These are phyloP conservation scores for Echinosophora koreensis DNA, from an alignment of 306 rosid genomes.

Conservation along the genomic window DNA sequence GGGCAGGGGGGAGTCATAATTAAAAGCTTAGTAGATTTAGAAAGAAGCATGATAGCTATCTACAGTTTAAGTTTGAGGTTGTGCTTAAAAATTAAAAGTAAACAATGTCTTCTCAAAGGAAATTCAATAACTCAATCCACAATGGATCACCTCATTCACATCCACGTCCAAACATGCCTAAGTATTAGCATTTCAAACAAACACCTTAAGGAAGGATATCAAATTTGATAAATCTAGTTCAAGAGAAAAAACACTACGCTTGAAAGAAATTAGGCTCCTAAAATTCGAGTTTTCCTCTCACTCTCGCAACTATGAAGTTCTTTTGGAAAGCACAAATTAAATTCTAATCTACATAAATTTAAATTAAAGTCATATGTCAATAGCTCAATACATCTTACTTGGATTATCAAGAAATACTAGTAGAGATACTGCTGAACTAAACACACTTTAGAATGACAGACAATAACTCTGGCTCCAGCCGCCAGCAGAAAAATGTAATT, in stretches of 20 bases:
- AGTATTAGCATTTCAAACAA: too few species aligned
- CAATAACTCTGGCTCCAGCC: background rate
- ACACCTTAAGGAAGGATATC: too few species aligned
- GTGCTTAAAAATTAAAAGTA: background rate
- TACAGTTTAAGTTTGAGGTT: background rate
- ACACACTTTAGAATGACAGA: slow-evolving; percentile 22
- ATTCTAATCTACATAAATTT: background rate
- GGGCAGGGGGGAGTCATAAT: slow-evolving; percentile 12
- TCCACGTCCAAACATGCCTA: too few species aligned
- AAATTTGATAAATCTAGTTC: too few species aligned
- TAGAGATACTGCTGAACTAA: too few species aligned
- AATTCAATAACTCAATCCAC: slow-evolving; percentile 22
- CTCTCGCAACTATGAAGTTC: too few species aligned
- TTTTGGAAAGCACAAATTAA: too few species aligned
- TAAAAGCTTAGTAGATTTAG: background rate
- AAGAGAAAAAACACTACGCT: too few species aligned
- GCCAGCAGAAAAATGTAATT: background rate
- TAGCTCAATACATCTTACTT: slow-evolving; percentile 1
- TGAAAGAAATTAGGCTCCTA: too few species aligned
- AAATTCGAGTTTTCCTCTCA: too few species aligned
- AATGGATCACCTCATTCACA: background rate
- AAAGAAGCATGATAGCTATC: slow-evolving; percentile 9
- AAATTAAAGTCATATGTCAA: background rate
- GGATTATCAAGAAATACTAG: slow-evolving; percentile 5
- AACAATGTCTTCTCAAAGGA: background rate